phyloP scores from a whole-genome alignment of 257 asterid species.

The Lithospermum erythrorhizon region DNA sequence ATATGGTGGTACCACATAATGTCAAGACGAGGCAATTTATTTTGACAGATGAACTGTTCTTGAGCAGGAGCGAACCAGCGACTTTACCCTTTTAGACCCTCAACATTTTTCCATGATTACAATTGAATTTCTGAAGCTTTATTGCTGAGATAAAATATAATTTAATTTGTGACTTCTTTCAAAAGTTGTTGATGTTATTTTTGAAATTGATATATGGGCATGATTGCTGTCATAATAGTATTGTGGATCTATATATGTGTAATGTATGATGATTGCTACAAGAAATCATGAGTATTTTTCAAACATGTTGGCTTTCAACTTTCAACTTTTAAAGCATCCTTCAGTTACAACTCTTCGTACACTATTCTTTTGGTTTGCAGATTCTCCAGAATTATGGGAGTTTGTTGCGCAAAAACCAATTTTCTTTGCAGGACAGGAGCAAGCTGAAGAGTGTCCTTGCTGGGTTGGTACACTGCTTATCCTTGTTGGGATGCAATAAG shows the following conservation, averaged over 20 bases:
- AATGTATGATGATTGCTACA: too few relatives aligned
- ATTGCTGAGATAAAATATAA: neutral
- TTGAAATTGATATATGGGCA: neutral
- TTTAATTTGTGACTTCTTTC: neutral
- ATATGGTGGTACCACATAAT: too few relatives aligned
- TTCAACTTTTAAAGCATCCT: neutral
- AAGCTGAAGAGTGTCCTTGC: conserved; percentile 54
- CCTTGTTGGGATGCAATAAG: conserved; percentile 50
- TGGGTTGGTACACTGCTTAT: conserved; percentile 74
- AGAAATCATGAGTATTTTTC: neutral
- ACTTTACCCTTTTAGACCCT: neutral
- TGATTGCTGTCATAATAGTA: too few relatives aligned
- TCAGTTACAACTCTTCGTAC: neutral
- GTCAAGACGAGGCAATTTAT: too few relatives aligned
- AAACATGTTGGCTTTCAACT: too few relatives aligned
- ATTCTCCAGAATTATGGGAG: conserved; percentile 62
- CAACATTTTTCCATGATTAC: neutral
- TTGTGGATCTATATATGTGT: neutral
- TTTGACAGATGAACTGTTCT: neutral
- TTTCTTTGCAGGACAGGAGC: conserved; percentile 60
- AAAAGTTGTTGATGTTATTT: neutral
- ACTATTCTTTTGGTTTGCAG: conserved; percentile 26
- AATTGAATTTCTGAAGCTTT: too few relatives aligned
- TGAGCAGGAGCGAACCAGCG: neutral
- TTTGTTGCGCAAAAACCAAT: conserved; percentile 58